Evolutionary conservation across 1,139 yeast species (phyloP).

Genomic region (Yamadazyma friedrichii): DNA sequence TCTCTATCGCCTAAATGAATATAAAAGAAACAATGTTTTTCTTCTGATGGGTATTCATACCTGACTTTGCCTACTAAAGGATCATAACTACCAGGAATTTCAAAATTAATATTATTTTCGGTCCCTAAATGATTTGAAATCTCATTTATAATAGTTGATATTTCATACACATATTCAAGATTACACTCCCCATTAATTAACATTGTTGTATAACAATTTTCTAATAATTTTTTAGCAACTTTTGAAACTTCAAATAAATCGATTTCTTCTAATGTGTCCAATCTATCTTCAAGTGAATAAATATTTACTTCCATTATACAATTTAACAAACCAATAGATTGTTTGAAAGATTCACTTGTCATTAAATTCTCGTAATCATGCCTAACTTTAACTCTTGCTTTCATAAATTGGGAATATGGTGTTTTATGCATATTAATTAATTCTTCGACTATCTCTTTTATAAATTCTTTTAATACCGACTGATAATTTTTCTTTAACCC

Average conservation of each 20-base stretch:
- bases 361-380: slow-evolving; percentile 39
- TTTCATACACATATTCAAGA: slow-evolving; percentile 9
- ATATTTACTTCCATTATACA: slow-evolving; percentile 53
- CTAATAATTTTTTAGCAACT: slow-evolving; percentile 18
- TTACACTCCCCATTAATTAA: slow-evolving; percentile 51
- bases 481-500: slow-evolving; percentile 46
- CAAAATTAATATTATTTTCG: background rate
- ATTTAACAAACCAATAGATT: slow-evolving; percentile 46
- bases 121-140: slow-evolving; percentile 16
- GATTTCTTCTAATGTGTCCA: slow-evolving; percentile 32
- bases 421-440: slow-evolving; percentile 15
- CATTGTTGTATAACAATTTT: slow-evolving; percentile 32
- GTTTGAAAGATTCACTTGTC: slow-evolving; percentile 36
- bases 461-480: slow-evolving; percentile 20
- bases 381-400: slow-evolving; percentile 43
- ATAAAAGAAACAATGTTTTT: slow-evolving; percentile 26
- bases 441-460: slow-evolving; percentile 20
- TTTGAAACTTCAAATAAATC: slow-evolving; percentile 21
- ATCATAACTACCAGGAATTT: slow-evolving; percentile 12
- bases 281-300: slow-evolving; percentile 50
- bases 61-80: slow-evolving; percentile 10
- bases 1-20: slow-evolving; percentile 53
- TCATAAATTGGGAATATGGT: slow-evolving; percentile 35
- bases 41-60: slow-evolving; percentile 3
- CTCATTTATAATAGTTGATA: slow-evolving; percentile 16